These are phyloP conservation scores for Linum lewisii DNA, from an alignment of 345 rosid species.

Conservation along the genomic window DNA sequence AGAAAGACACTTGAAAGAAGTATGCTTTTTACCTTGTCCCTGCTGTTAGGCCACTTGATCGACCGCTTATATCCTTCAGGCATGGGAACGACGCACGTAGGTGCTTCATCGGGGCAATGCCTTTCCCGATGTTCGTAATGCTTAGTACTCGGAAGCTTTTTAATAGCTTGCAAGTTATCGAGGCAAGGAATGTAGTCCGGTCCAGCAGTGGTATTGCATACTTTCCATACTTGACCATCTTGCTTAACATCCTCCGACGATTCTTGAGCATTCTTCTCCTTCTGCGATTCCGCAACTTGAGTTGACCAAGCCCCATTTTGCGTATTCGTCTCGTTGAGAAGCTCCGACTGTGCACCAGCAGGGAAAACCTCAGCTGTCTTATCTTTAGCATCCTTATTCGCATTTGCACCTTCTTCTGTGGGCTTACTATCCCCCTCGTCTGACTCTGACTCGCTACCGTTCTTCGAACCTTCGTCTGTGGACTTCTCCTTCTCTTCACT, in stretches of 20 bases:
- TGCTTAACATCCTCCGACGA: not conserved
- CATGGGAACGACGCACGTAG: conserved; percentile 1
- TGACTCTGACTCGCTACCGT: conserved; percentile 22
- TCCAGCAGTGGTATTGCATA: conserved; percentile 6
- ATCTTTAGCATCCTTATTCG: conserved; percentile 10
- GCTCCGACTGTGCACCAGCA: conserved; percentile 9
- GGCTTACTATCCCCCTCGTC: not conserved
- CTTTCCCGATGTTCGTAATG: conserved; percentile 10
- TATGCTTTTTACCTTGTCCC: conserved; percentile 3
- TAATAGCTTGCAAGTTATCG: conserved; percentile 5
- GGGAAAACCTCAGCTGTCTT: conserved; percentile 8
- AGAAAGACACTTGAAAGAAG: not conserved
- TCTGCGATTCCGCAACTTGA: conserved; percentile 8
- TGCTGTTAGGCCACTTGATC: conserved; percentile 6
- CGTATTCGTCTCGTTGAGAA: conserved; percentile 3
- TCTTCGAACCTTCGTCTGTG: conserved; percentile 17
- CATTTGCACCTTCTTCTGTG: conserved; percentile 1
- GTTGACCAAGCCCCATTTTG: conserved; percentile 7
- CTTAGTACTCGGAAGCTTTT: conserved; percentile 5
- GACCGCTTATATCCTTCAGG: conserved; percentile 8
- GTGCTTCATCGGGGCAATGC: conserved; percentile 10
- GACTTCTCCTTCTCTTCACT: conserved; percentile 18
- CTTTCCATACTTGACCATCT: conserved; percentile 6
- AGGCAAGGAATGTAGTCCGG: conserved; percentile 2
- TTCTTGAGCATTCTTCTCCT: conserved; percentile 1